Percentiles rank a stretch among this genome's conserved stretches.
Conservation (phyloP, 2,329 filamentous ascomycete species). For the Aspergillus unguis region DNA sequence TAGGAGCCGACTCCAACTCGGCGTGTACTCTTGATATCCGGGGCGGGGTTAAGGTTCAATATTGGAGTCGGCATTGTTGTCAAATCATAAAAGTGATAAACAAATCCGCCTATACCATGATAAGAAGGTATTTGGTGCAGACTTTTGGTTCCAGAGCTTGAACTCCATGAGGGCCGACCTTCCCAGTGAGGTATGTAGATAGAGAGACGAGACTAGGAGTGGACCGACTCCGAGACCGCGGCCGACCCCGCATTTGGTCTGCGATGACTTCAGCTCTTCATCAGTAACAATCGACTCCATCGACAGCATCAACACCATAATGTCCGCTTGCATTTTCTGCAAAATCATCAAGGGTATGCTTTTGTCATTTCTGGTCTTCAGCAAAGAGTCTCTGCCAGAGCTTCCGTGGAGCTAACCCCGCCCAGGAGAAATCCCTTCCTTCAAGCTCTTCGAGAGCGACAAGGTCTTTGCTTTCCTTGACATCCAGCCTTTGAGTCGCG, state of each 20-base stretch:
- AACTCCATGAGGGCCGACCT: not conserved
- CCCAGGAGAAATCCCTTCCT: slow-evolving; percentile 86
- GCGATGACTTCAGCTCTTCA: slow-evolving; percentile 12
- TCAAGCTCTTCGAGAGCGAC: slow-evolving; percentile 94
- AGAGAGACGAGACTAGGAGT: not conserved
- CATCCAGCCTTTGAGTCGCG: slow-evolving; percentile 82
- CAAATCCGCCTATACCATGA: slow-evolving; percentile 2
- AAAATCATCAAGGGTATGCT: slow-evolving; percentile 85
- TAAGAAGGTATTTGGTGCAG: not conserved
- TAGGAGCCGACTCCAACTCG: slow-evolving; percentile 7
- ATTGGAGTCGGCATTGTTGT: slow-evolving; percentile 14
- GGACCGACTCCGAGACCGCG: slow-evolving; percentile 28
- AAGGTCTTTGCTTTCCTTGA: slow-evolving; percentile 95
- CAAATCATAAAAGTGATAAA: slow-evolving; percentile 14
- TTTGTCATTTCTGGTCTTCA: not conserved
- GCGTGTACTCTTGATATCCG: not conserved
- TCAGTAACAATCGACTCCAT: too few relatives aligned
- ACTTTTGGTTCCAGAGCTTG: not conserved
- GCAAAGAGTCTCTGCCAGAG: not conserved
- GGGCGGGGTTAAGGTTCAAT: slow-evolving; percentile 11
- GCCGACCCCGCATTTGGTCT: slow-evolving; percentile 18
- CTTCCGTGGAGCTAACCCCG: slow-evolving; percentile 5
- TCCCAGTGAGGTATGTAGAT: not conserved
- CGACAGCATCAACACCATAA: slow-evolving; percentile 13
- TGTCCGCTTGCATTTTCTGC: slow-evolving; percentile 79